Percentiles rank a stretch among this genome's conserved stretches.
Evolutionary conservation across 768 basidiomycete species (phyloP).

Genomic region (Kwoniella sp.): DNA sequence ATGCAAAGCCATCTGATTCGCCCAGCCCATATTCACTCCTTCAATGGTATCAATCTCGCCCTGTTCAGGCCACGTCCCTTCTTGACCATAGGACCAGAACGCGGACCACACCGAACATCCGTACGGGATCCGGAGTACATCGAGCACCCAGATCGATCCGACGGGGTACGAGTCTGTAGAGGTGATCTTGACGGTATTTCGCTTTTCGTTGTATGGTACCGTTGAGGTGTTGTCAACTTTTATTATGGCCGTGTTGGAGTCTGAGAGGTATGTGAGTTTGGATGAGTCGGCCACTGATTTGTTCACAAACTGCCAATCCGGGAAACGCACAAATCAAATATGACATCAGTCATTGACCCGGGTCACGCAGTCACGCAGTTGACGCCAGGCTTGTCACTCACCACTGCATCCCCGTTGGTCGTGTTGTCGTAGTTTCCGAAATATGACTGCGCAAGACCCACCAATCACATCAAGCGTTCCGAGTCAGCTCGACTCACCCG

Average conservation of each 20-base stretch:
- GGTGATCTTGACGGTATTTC: conserved; percentile 50
- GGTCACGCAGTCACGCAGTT: no score
- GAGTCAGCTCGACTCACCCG: no score
- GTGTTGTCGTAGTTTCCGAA: conserved; percentile 62
- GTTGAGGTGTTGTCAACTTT: conserved; percentile 55
- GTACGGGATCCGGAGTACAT: conserved; percentile 57
- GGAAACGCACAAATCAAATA: no score
- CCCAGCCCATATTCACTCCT: conserved; percentile 68
- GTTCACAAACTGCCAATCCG: conserved; percentile 40
- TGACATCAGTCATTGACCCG: no score
- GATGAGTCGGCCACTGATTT: conserved; percentile 38
- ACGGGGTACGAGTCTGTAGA: conserved; percentile 47
- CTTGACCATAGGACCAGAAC: conserved; percentile 42
- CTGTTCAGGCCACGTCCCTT: conserved; percentile 31
- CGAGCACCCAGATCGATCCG: conserved; percentile 52
- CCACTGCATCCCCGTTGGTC: conserved; percentile 68
- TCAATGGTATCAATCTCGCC: conserved; percentile 78
- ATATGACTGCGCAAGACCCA: not conserved
- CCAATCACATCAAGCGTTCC: no score
- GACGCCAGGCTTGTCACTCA: no score
- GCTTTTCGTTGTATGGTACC: conserved; percentile 53
- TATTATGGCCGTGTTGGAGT: conserved; percentile 73
- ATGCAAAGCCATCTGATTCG: conserved; percentile 75
- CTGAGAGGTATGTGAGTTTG: conserved; percentile 67
- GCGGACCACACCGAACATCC: conserved; percentile 62